Evolutionary conservation across 2,329 filamentous ascomycete species (phyloP).

Genomic region (Colletotrichum higginsianum): DNA sequence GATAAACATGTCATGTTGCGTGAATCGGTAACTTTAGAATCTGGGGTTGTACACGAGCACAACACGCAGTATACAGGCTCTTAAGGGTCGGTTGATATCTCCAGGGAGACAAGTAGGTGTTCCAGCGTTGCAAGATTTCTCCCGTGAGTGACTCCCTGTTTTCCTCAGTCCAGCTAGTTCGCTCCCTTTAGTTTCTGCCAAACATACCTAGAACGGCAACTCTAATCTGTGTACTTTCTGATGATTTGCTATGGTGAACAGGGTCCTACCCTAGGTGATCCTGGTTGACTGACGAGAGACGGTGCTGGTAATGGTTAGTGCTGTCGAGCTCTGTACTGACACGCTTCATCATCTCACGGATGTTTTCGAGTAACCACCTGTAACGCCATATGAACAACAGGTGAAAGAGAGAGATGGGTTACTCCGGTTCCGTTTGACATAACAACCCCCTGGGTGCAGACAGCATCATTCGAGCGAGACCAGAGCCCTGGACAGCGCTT

Average conservation of each 20-base stretch:
- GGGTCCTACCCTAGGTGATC: neutral
- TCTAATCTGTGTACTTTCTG: neutral
- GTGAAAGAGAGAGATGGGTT: neutral
- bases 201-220: neutral
- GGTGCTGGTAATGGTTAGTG: neutral
- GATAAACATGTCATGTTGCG: too few species aligned
- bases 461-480: neutral
- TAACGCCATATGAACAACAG: neutral
- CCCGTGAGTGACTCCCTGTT: neutral
- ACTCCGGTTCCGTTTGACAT: neutral
- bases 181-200: neutral
- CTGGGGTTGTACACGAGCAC: neutral
- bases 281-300: neutral
- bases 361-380: too few species aligned
- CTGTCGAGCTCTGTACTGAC: neutral
- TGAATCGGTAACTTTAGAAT: neutral
- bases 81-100: neutral
- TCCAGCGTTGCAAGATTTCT: neutral
- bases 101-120: neutral
- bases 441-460: neutral
- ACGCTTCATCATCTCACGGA: neutral
- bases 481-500: neutral
- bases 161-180: neutral
- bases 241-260: neutral
- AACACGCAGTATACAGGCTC: neutral